A percentile compares a stretch with the other conserved stretches of the same genome.
Evolutionary conservation across 306 rosid species (phyloP).

Genomic region (Acacia acuminata): DNA sequence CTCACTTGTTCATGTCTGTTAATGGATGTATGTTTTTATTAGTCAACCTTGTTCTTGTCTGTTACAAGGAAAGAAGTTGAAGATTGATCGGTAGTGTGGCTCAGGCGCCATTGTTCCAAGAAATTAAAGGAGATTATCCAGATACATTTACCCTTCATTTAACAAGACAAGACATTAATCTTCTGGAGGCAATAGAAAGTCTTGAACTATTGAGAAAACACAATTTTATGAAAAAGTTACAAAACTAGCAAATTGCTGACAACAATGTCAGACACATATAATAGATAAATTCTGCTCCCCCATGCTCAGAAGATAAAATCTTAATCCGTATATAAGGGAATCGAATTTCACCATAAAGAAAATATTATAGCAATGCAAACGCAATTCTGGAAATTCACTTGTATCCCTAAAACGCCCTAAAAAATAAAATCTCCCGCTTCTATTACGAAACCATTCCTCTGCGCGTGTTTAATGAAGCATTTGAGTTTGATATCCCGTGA

Average conservation of each 20-base stretch:
- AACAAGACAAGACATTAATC: no score
- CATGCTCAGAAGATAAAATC: background rate
- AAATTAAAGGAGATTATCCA: background rate
- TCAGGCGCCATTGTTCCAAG: slow-evolving; percentile 8
- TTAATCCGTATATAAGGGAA: background rate
- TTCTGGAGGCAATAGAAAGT: no score
- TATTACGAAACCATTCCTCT: background rate
- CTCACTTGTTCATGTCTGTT: no score
- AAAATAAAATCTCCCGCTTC: background rate
- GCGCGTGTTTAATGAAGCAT: background rate
- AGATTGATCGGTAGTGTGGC: background rate
- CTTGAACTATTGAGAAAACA: no score
- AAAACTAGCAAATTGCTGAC: background rate
- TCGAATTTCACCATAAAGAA: background rate
- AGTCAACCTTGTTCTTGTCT: no score
- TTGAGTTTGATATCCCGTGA: background rate
- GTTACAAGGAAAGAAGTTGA: background rate
- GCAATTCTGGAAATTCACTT: slow-evolving; percentile 13
- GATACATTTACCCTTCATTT: no score
- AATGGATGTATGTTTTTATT: no score
- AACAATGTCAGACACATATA: background rate
- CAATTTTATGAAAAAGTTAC: no score
- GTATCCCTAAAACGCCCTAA: background rate
- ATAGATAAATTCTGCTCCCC: background rate
- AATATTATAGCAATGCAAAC: slow-evolving; percentile 12